phyloP scores from a whole-genome alignment of 495 filamentous ascomycete genomes.

The Aspergillus egyptiacus region DNA sequence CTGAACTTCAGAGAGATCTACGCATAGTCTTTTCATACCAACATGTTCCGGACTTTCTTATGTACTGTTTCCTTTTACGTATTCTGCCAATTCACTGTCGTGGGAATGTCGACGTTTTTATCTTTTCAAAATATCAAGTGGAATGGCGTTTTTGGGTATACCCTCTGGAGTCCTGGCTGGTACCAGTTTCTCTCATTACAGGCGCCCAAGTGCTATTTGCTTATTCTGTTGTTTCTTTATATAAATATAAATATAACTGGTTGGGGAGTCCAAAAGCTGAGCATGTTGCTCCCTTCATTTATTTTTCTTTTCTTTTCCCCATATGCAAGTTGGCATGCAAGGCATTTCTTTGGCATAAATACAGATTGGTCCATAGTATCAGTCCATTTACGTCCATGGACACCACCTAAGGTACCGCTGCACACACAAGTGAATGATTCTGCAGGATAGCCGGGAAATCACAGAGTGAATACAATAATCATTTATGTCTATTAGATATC shows the following conservation, averaged over 20 bases:
- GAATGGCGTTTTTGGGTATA: conserved; percentile 12
- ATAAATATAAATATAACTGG: not conserved
- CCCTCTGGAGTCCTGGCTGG: conserved; percentile 10
- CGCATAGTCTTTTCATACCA: conserved; percentile 16
- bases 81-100: not conserved
- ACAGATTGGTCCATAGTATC: too few relatives aligned
- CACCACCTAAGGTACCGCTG: too few relatives aligned
- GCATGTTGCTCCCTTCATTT: not conserved
- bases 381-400: too few relatives aligned
- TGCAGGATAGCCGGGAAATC: too few relatives aligned
- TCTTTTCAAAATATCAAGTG: conserved; percentile 2
- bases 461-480: too few relatives aligned
- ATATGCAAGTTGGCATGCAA: too few relatives aligned
- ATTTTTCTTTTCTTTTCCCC: too few relatives aligned
- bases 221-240: not conserved
- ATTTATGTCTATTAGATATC: not conserved
- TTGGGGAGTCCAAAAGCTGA: not conserved
- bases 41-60: too few relatives aligned
- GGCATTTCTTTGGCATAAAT: too few relatives aligned
- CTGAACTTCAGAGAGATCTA: conserved; percentile 12
- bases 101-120: not conserved
- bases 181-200: conserved; percentile 5
- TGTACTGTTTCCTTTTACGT: conserved; percentile 5
- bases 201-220: not conserved
- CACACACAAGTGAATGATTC: too few relatives aligned